A percentile compares a stretch with the other conserved stretches of the same genome.
phyloP scores from a whole-genome alignment of 106 monocot genomes.

The Dioscorea zingiberensis region DNA sequence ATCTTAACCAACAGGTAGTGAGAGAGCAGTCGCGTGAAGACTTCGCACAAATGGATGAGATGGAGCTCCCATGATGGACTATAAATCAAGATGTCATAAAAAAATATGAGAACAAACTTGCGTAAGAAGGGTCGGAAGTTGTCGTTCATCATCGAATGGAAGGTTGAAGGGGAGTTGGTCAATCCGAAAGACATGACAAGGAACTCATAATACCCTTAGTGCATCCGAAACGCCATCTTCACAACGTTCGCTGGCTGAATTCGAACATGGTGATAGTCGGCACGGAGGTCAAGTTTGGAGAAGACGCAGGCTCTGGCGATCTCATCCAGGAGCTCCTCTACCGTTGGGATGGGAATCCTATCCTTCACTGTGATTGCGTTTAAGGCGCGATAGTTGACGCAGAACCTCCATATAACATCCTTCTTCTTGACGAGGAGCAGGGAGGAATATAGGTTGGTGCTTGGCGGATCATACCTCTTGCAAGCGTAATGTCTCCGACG shows the following conservation, averaged over 20 bases:
- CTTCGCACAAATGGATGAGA: no score
- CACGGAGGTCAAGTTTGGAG: slow-evolving; percentile 14
- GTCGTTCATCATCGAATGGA: no score
- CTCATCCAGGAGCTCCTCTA: slow-evolving; percentile 20
- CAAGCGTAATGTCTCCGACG: not conserved
- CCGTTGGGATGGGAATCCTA: not conserved
- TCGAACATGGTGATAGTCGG: slow-evolving; percentile 20
- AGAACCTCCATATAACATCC: slow-evolving; percentile 8
- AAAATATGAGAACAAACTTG: no score
- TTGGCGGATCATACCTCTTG: not conserved
- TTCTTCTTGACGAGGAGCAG: slow-evolving; percentile 6
- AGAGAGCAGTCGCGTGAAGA: no score
- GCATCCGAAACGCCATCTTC: not conserved
- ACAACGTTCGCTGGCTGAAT: not conserved
- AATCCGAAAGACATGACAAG: no score
- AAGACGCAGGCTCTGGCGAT: slow-evolving; percentile 9
- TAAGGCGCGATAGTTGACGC: slow-evolving; percentile 8
- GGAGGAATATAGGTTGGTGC: not conserved
- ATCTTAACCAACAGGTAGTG: no score
- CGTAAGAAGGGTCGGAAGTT: no score
- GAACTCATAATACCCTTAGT: no score
- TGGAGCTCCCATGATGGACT: no score
- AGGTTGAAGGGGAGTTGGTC: no score
- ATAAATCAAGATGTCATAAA: no score
- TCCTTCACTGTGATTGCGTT: slow-evolving; percentile 5